A percentile compares a stretch with the other conserved stretches of the same genome.
phyloP scores from a whole-genome alignment of 352 stramenopile species.

The Phytophthora syringae region DNA sequence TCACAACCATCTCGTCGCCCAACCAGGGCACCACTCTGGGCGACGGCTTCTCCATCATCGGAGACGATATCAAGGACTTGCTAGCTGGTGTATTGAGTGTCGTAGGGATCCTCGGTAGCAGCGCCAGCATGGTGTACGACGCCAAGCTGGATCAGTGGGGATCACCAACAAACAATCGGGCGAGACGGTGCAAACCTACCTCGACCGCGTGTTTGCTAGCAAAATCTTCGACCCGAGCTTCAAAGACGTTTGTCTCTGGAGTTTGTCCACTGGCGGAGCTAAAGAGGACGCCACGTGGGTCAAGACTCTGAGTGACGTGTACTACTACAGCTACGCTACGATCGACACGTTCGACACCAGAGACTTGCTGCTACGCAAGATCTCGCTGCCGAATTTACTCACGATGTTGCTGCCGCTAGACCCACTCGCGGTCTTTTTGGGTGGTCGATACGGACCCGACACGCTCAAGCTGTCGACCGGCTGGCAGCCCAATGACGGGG shows the following conservation, averaged over 20 bases:
- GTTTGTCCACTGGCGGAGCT: slow-evolving; percentile 51
- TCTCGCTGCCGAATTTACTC: slow-evolving; percentile 53
- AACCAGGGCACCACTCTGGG: slow-evolving; percentile 68
- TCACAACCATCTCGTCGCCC: slow-evolving; percentile 67
- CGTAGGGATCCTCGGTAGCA: slow-evolving; percentile 34
- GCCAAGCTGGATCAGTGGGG: slow-evolving; percentile 62
- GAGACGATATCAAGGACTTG: slow-evolving; percentile 43
- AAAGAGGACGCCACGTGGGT: slow-evolving; percentile 62
- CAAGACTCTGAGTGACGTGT: slow-evolving; percentile 55
- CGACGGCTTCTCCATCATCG: slow-evolving; percentile 49
- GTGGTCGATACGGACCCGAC: slow-evolving; percentile 41
- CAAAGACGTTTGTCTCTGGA: slow-evolving; percentile 55
- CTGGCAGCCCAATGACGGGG: slow-evolving; percentile 59
- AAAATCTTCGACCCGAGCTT: slow-evolving; percentile 47
- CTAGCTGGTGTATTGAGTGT: slow-evolving; percentile 36
- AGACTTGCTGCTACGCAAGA: slow-evolving; percentile 43
- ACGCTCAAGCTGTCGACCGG: slow-evolving; percentile 34
- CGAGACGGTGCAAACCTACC: slow-evolving; percentile 43
- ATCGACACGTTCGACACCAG: slow-evolving; percentile 44
- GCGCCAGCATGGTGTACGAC: slow-evolving; percentile 45
- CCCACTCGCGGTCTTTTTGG: slow-evolving; percentile 43
- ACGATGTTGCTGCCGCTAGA: slow-evolving; percentile 54
- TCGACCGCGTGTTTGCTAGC: slow-evolving; percentile 50
- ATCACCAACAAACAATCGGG: slow-evolving; percentile 33
- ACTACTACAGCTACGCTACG: slow-evolving; percentile 66